A percentile compares a stretch with the other conserved stretches of the same genome.
phyloP scores from a whole-genome alignment of 495 filamentous ascomycete genomes.

The Penicillium parvum region DNA sequence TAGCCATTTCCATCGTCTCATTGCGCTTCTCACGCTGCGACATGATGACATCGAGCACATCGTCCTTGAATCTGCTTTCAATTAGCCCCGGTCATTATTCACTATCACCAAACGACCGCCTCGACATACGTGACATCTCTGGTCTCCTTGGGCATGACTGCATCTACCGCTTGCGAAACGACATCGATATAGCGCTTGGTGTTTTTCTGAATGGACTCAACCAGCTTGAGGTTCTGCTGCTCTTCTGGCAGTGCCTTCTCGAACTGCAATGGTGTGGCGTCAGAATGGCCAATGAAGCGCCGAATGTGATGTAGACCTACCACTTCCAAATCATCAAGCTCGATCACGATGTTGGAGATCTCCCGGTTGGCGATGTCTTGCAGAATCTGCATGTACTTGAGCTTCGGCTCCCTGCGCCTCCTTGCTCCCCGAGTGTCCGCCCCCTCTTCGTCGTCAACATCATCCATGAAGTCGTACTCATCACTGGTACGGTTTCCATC shows the following conservation, averaged over 20 bases:
- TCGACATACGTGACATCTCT: conserved; percentile 68
- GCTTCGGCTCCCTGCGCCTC: conserved; percentile 52
- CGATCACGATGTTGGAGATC: conserved; percentile 70
- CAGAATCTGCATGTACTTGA: conserved; percentile 88
- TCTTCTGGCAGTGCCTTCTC: conserved; percentile 65
- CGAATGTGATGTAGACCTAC: conserved; percentile 42
- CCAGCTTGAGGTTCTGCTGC: conserved; percentile 57
- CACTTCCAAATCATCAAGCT: conserved; percentile 78
- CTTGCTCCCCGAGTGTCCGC: conserved; percentile 39
- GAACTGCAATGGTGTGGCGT: conserved; percentile 51
- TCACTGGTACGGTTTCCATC: conserved; percentile 86
- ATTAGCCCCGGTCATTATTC: conserved; percentile 4
- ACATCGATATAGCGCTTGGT: conserved; percentile 95
- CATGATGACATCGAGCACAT: conserved; percentile 95
- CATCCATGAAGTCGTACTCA: conserved; percentile 93
- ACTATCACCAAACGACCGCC: neutral
- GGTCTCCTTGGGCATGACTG: conserved; percentile 73
- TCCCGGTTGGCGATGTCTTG: conserved; percentile 82
- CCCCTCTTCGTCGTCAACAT: conserved; percentile 57
- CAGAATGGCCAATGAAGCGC: neutral
- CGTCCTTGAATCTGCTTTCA: conserved; percentile 78
- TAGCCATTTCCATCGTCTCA: conserved; percentile 61
- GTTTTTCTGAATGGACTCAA: conserved; percentile 81
- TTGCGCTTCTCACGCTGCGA: conserved; percentile 85
- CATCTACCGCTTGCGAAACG: conserved; percentile 82